Percentiles rank a stretch among this genome's conserved stretches.
phyloP scores from a whole-genome alignment of 148 eudicot species.

The Fagopyrum homotropicum region DNA sequence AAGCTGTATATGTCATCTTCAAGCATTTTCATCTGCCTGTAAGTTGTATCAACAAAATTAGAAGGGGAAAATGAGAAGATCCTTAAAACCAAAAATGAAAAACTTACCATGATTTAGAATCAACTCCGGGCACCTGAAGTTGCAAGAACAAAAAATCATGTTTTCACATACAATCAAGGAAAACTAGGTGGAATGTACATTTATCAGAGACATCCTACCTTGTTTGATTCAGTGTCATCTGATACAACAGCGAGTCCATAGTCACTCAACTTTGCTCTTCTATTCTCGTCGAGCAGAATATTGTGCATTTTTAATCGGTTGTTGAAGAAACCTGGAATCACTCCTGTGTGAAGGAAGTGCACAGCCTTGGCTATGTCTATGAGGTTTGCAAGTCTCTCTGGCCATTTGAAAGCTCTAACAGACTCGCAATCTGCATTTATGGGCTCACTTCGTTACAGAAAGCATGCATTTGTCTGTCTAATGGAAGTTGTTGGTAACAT shows the following conservation, averaged over 20 bases:
- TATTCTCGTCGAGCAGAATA: slow-evolving; percentile 50
- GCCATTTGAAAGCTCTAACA: slow-evolving; percentile 42
- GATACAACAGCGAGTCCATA: slow-evolving; percentile 60
- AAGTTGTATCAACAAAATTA: not conserved
- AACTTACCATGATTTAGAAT: slow-evolving; percentile 43
- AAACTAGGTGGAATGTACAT: too few relatives aligned
- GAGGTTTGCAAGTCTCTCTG: slow-evolving; percentile 51
- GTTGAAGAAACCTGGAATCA: slow-evolving; percentile 60
- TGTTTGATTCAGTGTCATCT: slow-evolving; percentile 28
- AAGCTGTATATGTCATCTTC: slow-evolving; percentile 68
- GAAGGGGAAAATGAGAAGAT: not conserved
- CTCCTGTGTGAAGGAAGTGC: slow-evolving; percentile 72
- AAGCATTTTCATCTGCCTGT: slow-evolving; percentile 59
- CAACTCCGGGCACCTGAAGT: slow-evolving; percentile 39
- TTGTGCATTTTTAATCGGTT: slow-evolving; percentile 52
- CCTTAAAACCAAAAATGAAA: not conserved
- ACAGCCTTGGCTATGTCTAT: slow-evolving; percentile 67
- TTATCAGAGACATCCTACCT: not conserved
- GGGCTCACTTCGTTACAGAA: not conserved
- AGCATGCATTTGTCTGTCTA: not conserved
- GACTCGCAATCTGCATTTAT: slow-evolving; percentile 29
- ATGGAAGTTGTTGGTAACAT: not conserved
- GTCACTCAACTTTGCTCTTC: slow-evolving; percentile 67
- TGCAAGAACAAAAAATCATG: not conserved
- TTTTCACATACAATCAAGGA: not conserved